Evolutionary conservation across 805 yeast genomes (phyloP).

Genomic region (Saccharomyces mikatae): DNA sequence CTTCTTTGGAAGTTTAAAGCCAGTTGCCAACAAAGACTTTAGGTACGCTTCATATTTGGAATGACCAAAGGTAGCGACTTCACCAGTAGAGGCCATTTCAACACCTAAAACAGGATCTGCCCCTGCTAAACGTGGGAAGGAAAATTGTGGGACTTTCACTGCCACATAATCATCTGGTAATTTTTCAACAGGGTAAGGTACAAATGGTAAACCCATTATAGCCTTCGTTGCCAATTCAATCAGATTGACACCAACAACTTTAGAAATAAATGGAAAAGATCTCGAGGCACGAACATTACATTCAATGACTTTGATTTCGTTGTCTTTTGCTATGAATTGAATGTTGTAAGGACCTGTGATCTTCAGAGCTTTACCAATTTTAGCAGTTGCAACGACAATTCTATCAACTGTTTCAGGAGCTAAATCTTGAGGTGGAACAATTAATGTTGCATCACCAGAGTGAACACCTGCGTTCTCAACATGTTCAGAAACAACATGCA

Average conservation of each 20-base stretch:
- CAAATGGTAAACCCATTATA: conserved; percentile 76
- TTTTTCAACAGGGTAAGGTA: conserved; percentile 83
- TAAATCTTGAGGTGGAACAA: conserved; percentile 94
- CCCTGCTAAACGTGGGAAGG: conserved; percentile 93
- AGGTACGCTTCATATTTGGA: conserved; percentile 95
- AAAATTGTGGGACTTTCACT: conserved; percentile 93
- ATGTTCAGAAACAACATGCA: conserved; percentile 97
- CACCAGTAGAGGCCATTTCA: conserved; percentile 99
- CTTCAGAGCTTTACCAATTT: conserved; percentile 88
- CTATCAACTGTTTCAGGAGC: conserved; percentile 85
- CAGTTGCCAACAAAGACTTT: conserved; percentile 90
- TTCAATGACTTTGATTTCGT: conserved; percentile 94
- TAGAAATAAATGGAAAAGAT: conserved; percentile 96
- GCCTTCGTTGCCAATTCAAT: conserved; percentile 97
- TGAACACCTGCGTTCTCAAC: conserved; percentile 99
- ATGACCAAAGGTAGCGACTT: conserved; percentile 93
- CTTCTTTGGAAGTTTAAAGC: conserved; percentile 90
- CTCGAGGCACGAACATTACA: conserved; percentile 99
- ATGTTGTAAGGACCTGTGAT: conserved; percentile 97
- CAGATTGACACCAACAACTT: conserved; percentile 92
- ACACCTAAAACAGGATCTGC: conserved; percentile 98
- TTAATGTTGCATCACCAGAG: conserved; percentile 96
- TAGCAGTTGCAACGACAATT: conserved; percentile 91
- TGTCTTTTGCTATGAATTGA: conserved; percentile 91
- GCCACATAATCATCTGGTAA: conserved; percentile 93